phyloP scores from a whole-genome alignment of 179 eudicot species.

The Sideroxylon spinosum region DNA sequence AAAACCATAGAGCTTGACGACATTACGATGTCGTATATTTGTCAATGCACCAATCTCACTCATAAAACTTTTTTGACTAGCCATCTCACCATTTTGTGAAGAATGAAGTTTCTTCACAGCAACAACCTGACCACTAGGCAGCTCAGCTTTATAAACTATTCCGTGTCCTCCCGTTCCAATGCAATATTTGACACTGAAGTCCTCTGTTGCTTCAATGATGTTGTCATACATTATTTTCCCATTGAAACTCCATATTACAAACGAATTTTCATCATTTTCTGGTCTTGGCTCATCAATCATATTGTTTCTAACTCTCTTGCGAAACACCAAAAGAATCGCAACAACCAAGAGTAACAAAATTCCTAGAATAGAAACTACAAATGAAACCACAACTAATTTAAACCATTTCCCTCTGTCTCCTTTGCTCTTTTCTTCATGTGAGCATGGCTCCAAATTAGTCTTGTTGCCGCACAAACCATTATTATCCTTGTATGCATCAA shows the following conservation, averaged over 20 bases:
- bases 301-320: neutral
- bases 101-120: conserved; percentile 29
- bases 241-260: neutral
- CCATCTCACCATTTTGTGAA: too few relatives aligned
- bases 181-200: neutral
- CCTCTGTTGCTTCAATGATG: neutral
- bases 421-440: neutral
- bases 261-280: neutral
- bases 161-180: neutral
- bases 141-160: conserved; percentile 8
- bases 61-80: neutral
- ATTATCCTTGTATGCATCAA: neutral
- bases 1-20: conserved; percentile 25
- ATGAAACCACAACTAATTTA: neutral
- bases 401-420: neutral
- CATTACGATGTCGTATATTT: conserved; percentile 25
- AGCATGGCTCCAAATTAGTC: neutral
- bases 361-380: neutral
- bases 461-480: neutral
- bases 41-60: conserved; percentile 25
- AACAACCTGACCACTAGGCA: conserved; percentile 19
- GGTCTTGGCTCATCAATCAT: neutral
- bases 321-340: neutral
- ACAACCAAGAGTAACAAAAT: neutral
- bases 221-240: neutral